Conservation (phyloP, 768 basidiomycete species). For the Suillus hirtellus region DNA sequence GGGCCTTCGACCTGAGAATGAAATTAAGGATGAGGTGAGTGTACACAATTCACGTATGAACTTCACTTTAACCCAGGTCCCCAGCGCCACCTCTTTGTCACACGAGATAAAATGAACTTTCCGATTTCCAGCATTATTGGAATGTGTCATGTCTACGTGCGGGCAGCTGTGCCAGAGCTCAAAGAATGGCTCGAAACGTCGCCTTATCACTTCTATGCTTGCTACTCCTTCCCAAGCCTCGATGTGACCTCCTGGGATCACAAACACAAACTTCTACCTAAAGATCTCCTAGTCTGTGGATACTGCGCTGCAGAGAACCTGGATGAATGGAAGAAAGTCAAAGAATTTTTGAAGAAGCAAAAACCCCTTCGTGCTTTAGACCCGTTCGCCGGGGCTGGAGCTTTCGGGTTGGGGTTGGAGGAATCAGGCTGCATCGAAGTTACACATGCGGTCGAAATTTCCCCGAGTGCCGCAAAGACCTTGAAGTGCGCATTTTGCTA, state of each 20-base stretch:
- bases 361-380: constrained; percentile 37
- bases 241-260: constrained; percentile 40
- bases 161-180: constrained; percentile 32
- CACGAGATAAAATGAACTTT: constrained; percentile 41
- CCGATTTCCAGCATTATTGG: constrained; percentile 44
- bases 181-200: constrained; percentile 53
- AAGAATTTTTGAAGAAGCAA: constrained; percentile 31
- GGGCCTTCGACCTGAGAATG: constrained; percentile 37
- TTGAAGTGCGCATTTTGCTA: constrained; percentile 45
- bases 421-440: constrained; percentile 56
- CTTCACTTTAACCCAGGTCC: constrained; percentile 1
- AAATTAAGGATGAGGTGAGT: constrained; percentile 60
- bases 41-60: neutral
- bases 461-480: constrained; percentile 73
- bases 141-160: constrained; percentile 49
- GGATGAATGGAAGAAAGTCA: constrained; percentile 32
- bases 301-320: constrained; percentile 39
- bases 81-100: constrained; percentile 65
- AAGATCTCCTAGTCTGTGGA: constrained; percentile 46
- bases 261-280: constrained; percentile 30
- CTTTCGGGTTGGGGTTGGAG: constrained; percentile 61
- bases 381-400: constrained; percentile 51
- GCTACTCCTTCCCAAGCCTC: constrained; percentile 50
- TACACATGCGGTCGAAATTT: constrained; percentile 69
- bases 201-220: constrained; percentile 57